Evolutionary conservation across 1,139 yeast species (phyloP), one percentile per base, ranked within the genome.

Genomic region (Wickerhamomyces sp.): DNA sequence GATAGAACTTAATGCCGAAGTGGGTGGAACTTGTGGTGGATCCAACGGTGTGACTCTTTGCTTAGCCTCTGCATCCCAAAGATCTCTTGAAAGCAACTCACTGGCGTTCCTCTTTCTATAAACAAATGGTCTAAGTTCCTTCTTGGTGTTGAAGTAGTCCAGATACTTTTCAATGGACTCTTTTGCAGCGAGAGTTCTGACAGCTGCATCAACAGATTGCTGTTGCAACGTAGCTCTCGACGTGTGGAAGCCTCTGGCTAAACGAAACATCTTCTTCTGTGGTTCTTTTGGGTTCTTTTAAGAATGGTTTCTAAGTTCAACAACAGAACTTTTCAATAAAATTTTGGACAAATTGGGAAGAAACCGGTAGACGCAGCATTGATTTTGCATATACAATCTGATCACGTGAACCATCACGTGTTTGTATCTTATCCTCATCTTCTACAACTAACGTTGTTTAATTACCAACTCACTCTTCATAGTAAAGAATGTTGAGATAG

Each of bases 21-120:
- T 51, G 3, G 68, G 54, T 19, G 70, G 66, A 3, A 59, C 50
- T n/a, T 51, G 54, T 31, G 64, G 62, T 10, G 61, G 58, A 1
- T 41, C 41, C 19, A 58, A 47, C 16, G 75, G 72, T 8, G 54
- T 46, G 12, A 67, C 40, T 27, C 68, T 68, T 25, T 57, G 45
- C 26, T 68, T 66, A 1, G 61, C 55, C 2, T 51, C 55, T 12
- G 62, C 58, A 41, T 69, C 72, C 42, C 70, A 68, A 36, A 78
- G 57, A 50, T 79, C 84, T 56, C 75, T 73, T 10, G 80, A 68
- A 38, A 75, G 54, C 26, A 78, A 62, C 36, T 54, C 59, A 40
- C 76, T 73, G 8, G 72, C 68, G 46, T 68, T 64, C 59, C 58
- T 64, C 17, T 61, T 58, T 47, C 72, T 64, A 46, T 70, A 71